phyloP scores from a whole-genome alignment of 1,284 basidiomycete species.

The Caloboletus inedulis region DNA sequence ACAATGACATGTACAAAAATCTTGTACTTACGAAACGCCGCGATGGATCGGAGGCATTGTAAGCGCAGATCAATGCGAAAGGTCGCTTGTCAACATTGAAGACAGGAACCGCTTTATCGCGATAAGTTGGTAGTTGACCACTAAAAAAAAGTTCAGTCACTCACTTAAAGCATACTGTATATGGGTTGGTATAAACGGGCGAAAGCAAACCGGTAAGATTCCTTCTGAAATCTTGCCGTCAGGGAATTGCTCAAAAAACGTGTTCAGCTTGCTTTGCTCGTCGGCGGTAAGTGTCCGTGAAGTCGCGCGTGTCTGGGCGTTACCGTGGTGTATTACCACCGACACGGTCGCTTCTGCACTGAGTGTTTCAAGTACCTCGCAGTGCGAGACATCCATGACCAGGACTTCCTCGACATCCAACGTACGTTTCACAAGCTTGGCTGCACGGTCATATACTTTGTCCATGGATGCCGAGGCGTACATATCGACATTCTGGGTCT shows the following conservation, averaged over 20 bases:
- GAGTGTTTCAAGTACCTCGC: conserved; percentile 80
- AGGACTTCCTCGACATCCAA: conserved; percentile 90
- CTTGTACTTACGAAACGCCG: conserved; percentile 67
- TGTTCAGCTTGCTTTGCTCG: conserved; percentile 71
- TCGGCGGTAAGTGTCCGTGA: conserved; percentile 55
- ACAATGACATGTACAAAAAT: not conserved
- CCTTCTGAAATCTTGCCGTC: conserved; percentile 86
- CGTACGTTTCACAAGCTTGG: conserved; percentile 83
- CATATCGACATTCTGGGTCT: conserved; percentile 27
- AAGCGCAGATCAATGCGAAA: conserved; percentile 89
- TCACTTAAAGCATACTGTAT: conserved; percentile 84
- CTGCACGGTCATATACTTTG: conserved; percentile 83
- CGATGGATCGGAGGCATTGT: conserved; percentile 76
- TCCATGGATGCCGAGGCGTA: conserved; percentile 67
- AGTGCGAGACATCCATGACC: conserved; percentile 89
- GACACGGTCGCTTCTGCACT: conserved; percentile 63
- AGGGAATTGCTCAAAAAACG: conserved; percentile 74
- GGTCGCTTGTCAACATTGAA: conserved; percentile 93
- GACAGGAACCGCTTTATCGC: conserved; percentile 73
- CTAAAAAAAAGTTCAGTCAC: conserved; percentile 23
- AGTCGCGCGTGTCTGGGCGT: conserved; percentile 34
- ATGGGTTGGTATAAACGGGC: conserved; percentile 73
- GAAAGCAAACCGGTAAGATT: conserved; percentile 73
- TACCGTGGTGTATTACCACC: conserved; percentile 55
- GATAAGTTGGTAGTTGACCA: conserved; percentile 4